Percentiles rank a stretch among this genome's conserved stretches.
Conservation (phyloP, 2,329 filamentous ascomycete genomes). For the Alternaria metachromatica region DNA sequence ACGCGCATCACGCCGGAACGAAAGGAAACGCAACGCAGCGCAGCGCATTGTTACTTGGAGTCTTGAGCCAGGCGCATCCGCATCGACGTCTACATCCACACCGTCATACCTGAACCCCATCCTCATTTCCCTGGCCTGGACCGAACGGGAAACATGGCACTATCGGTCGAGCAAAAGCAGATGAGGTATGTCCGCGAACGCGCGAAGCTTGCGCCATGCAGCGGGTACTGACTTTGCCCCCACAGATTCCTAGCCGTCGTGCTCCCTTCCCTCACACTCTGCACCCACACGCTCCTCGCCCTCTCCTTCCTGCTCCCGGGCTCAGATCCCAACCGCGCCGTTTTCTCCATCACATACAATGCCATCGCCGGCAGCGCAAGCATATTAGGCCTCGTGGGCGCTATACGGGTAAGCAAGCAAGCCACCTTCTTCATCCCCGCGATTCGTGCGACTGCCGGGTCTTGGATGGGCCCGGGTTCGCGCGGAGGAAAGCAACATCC, state of each 20-base stretch:
- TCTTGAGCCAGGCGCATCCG: not conserved
- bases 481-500: not conserved
- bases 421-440: not conserved
- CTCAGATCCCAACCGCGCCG: constrained; percentile 38
- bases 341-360: constrained; percentile 48
- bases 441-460: not conserved
- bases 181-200: constrained; percentile 11
- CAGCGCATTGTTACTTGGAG: not conserved
- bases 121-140: not conserved
- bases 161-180: constrained; percentile 10
- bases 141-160: not conserved
- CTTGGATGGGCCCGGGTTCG: not conserved
- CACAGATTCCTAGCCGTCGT: constrained; percentile 37
- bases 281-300: constrained; percentile 33
- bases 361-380: constrained; percentile 50
- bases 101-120: not conserved
- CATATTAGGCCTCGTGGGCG: constrained; percentile 52
- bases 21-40: not conserved
- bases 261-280: constrained; percentile 36
- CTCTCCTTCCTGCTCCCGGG: constrained; percentile 30
- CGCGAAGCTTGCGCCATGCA: not conserved
- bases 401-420: constrained; percentile 48
- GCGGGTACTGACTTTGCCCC: not conserved
- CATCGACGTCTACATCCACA: not conserved
- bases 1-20: not conserved